Conservation (phyloP, 1,139 yeast species). For the Yamadazyma dushanensis region DNA sequence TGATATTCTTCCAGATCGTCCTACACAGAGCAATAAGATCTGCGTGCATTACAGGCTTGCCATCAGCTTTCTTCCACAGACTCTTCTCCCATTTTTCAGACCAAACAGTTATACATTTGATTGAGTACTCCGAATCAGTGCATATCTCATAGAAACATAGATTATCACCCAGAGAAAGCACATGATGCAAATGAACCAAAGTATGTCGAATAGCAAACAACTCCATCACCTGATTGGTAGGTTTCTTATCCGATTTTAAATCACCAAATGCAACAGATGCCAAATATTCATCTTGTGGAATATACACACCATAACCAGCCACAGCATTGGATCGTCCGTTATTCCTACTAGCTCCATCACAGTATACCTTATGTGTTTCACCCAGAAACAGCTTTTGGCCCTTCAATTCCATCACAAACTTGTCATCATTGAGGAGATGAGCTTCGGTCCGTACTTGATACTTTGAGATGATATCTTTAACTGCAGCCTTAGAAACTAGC, state of each 20-base stretch:
- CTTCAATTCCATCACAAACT: too few relatives aligned
- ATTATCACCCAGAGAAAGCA: not conserved
- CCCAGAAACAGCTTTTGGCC: too few relatives aligned
- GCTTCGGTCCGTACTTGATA: too few relatives aligned
- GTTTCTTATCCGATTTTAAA: constrained; percentile 19
- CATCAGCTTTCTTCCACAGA: constrained; percentile 50
- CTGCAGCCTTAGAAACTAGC: too few relatives aligned
- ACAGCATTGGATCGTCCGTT: constrained; percentile 52
- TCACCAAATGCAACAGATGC: constrained; percentile 35
- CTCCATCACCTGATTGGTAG: constrained; percentile 85
- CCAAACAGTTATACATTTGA: constrained; percentile 53
- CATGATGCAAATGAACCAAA: constrained; percentile 32
- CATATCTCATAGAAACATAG: constrained; percentile 25
- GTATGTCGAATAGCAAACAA: constrained; percentile 66
- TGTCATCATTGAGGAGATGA: too few relatives aligned
- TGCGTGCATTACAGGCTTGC: constrained; percentile 48
- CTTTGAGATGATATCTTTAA: too few relatives aligned
- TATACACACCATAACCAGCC: constrained; percentile 69
- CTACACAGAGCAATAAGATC: constrained; percentile 43
- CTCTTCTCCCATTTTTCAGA: constrained; percentile 49
- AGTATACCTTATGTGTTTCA: constrained; percentile 41
- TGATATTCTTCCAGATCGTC: constrained; percentile 24
- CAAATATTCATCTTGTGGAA: constrained; percentile 40
- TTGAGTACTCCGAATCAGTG: constrained; percentile 62
- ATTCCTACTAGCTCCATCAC: constrained; percentile 67